phyloP scores from a whole-genome alignment of 2,329 filamentous ascomycete genomes.

The Pyricularia pennisetigena region DNA sequence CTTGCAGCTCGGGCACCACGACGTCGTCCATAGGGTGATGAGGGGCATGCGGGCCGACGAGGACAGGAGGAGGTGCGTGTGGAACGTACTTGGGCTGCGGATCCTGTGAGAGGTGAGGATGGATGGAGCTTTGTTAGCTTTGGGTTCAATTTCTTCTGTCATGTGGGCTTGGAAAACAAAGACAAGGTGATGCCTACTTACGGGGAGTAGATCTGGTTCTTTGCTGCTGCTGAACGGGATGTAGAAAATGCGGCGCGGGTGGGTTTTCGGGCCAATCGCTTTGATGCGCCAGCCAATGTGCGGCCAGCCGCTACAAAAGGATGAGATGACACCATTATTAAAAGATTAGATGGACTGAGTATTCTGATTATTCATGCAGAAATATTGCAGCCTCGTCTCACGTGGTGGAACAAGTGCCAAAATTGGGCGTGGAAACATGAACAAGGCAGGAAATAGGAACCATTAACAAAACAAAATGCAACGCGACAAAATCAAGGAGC shows the following conservation, averaged over 20 bases:
- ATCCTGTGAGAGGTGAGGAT: constrained; percentile 27
- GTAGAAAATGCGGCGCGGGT: constrained; percentile 14
- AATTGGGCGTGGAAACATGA: background rate
- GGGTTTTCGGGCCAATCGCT: background rate
- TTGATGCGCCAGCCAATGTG: background rate
- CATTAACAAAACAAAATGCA: background rate
- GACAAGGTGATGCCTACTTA: constrained; percentile 17
- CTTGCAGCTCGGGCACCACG: constrained; percentile 46
- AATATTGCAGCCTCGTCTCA: background rate
- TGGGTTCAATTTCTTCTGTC: background rate
- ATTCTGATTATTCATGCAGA: background rate
- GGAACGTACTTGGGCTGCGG: constrained; percentile 42
- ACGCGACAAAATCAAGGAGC: background rate
- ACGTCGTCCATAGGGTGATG: constrained; percentile 51
- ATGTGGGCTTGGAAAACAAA: constrained; percentile 4
- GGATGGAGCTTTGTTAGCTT: background rate
- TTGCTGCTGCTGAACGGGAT: constrained; percentile 15
- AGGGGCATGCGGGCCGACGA: constrained; percentile 43
- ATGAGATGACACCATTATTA: background rate
- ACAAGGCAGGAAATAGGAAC: background rate
- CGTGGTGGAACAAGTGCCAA: background rate
- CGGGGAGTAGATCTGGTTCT: constrained; percentile 30
- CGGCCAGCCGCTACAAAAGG: background rate
- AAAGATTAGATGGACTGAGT: background rate
- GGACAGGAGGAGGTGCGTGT: constrained; percentile 45